Conservation (phyloP, 2,329 filamentous ascomycete species). For the Penicillium sp. region DNA sequence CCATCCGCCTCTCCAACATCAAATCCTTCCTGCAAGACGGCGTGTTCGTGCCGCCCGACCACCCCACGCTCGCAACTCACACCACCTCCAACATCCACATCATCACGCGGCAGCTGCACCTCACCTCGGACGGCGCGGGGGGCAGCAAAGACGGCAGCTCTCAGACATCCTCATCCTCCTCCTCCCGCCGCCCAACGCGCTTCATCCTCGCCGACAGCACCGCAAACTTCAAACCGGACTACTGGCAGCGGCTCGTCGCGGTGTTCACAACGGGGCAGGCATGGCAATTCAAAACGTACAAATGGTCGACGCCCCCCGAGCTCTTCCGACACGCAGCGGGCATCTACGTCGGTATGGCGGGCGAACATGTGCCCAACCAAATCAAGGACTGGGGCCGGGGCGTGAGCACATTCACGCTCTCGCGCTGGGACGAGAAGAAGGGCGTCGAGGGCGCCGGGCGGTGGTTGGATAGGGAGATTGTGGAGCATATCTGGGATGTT, state of each 20-base stretch:
- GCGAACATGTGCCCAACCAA: constrained; percentile 71
- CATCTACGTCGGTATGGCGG: constrained; percentile 86
- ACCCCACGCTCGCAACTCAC: constrained; percentile 54
- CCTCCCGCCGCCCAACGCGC: constrained; percentile 62
- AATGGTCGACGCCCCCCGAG: constrained; percentile 84
- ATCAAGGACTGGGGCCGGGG: constrained; percentile 82
- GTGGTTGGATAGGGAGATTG: constrained; percentile 88
- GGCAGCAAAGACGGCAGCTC: constrained; percentile 10
- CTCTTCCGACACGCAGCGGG: constrained; percentile 86
- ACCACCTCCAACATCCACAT: constrained; percentile 77
- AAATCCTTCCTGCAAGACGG: constrained; percentile 45
- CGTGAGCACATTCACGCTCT: constrained; percentile 74
- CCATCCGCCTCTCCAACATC: constrained; percentile 92
- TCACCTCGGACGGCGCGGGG: neutral
- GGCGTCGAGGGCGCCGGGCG: constrained; percentile 38
- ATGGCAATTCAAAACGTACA: constrained; percentile 99
- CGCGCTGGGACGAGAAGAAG: constrained; percentile 66
- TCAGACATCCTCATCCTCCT: constrained; percentile 48
- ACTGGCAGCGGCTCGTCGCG: constrained; percentile 91
- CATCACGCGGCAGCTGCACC: constrained; percentile 58
- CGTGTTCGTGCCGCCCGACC: constrained; percentile 17
- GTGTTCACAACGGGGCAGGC: constrained; percentile 97
- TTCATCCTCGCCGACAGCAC: constrained; percentile 95
- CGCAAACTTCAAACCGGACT: constrained; percentile 94
- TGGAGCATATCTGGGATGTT: constrained; percentile 85